phyloP scores from a whole-genome alignment of 202 grass and related monocot genomes.

The Eragrostis tef region DNA sequence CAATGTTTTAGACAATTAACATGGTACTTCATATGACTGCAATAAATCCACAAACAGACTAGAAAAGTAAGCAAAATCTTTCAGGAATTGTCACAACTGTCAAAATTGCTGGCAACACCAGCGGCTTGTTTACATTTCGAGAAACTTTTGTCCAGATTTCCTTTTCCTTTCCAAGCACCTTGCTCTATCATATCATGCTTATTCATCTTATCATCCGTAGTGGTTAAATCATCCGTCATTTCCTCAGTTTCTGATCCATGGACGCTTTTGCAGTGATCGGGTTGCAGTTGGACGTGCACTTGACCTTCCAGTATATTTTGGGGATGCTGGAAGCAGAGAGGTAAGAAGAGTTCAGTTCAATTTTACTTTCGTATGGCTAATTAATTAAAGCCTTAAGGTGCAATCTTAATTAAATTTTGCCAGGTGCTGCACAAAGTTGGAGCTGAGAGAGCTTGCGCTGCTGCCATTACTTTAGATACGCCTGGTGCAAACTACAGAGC shows the following conservation, averaged over 20 bases:
- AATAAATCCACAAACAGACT: constrained; percentile 19
- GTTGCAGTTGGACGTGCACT: constrained; percentile 90
- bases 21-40: constrained; percentile 14
- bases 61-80: not conserved
- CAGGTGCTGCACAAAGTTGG: constrained; percentile 99
- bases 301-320: constrained; percentile 96
- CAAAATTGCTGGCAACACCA: constrained; percentile 4
- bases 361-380: constrained; percentile 6
- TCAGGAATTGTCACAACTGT: constrained; percentile 31
- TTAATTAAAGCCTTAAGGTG: no score
- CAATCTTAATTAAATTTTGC: constrained; percentile 40
- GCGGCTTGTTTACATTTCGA: constrained; percentile 2
- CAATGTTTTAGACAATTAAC: constrained; percentile 13
- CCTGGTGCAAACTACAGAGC: constrained; percentile 97
- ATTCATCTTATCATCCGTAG: constrained; percentile 19
- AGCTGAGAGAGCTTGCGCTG: constrained; percentile 94
- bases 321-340: constrained; percentile 98
- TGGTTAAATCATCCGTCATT: constrained; percentile 11
- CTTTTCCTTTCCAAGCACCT: constrained; percentile 1
- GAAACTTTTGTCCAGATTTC: not conserved
- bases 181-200: not conserved
- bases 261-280: constrained; percentile 70
- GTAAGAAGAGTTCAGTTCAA: constrained; percentile 43
- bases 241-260: constrained; percentile 32
- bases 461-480: constrained; percentile 97